A percentile compares a stretch with the other conserved stretches of the same genome.
These are phyloP conservation scores for Stephanodiscus minutulus DNA, from an alignment of 108 stramenopile species.

Conservation along the genomic window DNA sequence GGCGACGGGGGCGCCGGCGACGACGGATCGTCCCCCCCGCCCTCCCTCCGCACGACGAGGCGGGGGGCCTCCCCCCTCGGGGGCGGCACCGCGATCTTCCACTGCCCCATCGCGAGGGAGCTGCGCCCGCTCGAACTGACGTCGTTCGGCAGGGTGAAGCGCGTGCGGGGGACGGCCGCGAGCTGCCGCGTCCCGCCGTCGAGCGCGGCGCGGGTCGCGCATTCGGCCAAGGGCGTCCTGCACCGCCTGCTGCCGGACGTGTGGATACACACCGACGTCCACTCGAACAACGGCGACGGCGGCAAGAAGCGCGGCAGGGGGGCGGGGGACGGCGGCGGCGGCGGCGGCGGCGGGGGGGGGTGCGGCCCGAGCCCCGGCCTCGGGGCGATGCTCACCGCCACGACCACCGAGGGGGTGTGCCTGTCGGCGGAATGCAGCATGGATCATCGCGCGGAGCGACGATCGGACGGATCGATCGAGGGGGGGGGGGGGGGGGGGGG, in stretches of 20 bases:
- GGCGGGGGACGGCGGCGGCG: slow-evolving; percentile 62
- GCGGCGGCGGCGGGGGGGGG: slow-evolving; percentile 28
- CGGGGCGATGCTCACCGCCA: slow-evolving; percentile 77
- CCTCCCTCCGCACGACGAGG: slow-evolving; percentile 55
- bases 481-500: too few relatives aligned
- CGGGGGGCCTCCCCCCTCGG: slow-evolving; percentile 87
- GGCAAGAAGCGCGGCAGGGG: slow-evolving; percentile 36
- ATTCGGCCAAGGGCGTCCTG: slow-evolving; percentile 90
- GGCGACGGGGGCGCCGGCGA: slow-evolving; percentile 59
- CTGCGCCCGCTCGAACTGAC: slow-evolving; percentile 79
- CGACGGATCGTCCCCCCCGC: slow-evolving; percentile 51
- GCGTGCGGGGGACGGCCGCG: slow-evolving; percentile 93
- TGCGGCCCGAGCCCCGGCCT: slow-evolving; percentile 89
- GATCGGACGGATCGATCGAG: slow-evolving; percentile 23
- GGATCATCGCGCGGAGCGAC: slow-evolving; percentile 36
- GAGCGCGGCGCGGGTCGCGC: slow-evolving; percentile 92
- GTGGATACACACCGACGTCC: slow-evolving; percentile 95
- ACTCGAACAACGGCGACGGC: slow-evolving; percentile 50
- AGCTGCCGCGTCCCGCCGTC: slow-evolving; percentile 91
- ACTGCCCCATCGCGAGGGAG: slow-evolving; percentile 89
- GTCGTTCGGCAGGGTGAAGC: slow-evolving; percentile 94
- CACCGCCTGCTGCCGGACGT: slow-evolving; percentile 92
- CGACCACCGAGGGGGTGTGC: slow-evolving; percentile 88
- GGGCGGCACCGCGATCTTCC: slow-evolving; percentile 83
- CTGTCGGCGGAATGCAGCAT: slow-evolving; percentile 84